Evolutionary conservation across 805 yeast species (phyloP).

Genomic region (Wickerhamiella kurtzmanii): DNA sequence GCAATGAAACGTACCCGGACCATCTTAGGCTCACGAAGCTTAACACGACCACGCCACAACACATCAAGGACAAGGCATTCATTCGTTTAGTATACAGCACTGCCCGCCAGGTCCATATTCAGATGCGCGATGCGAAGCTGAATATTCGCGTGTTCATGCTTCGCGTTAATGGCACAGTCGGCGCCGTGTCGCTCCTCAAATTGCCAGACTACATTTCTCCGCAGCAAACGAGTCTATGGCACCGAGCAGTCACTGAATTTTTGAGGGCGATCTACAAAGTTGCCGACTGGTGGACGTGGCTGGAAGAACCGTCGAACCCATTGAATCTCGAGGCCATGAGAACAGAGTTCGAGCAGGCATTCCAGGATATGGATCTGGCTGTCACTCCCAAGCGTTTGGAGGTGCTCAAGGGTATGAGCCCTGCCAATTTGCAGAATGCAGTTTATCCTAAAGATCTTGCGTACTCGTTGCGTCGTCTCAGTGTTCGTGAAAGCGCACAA

Average conservation of each 20-base stretch:
- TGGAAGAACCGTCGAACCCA: constrained; percentile 1
- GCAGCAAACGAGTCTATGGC: neutral
- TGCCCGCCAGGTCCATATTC: neutral
- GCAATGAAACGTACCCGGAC: constrained; percentile 6
- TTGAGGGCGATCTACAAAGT: neutral
- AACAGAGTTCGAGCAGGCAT: constrained; percentile 6
- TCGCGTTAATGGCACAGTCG: neutral
- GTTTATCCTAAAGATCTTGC: constrained; percentile 4
- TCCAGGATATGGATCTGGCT: neutral
- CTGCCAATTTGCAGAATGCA: constrained; percentile 3
- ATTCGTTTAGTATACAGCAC: neutral
- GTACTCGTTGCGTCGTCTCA: constrained; percentile 7
- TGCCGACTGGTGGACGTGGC: neutral
- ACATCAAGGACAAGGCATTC: neutral
- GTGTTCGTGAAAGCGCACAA: constrained; percentile 3
- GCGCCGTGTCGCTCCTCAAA: neutral
- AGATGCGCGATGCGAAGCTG: neutral
- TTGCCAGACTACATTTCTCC: neutral
- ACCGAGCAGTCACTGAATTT: neutral
- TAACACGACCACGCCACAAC: neutral
- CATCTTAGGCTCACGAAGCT: constrained; percentile 2
- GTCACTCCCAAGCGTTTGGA: constrained; percentile 3
- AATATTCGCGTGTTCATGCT: neutral
- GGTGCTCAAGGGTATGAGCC: constrained; percentile 3
- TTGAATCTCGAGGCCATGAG: constrained; percentile 2